phyloP scores from a whole-genome alignment of 495 filamentous ascomycete genomes.

The Hypoxylon rickii region DNA sequence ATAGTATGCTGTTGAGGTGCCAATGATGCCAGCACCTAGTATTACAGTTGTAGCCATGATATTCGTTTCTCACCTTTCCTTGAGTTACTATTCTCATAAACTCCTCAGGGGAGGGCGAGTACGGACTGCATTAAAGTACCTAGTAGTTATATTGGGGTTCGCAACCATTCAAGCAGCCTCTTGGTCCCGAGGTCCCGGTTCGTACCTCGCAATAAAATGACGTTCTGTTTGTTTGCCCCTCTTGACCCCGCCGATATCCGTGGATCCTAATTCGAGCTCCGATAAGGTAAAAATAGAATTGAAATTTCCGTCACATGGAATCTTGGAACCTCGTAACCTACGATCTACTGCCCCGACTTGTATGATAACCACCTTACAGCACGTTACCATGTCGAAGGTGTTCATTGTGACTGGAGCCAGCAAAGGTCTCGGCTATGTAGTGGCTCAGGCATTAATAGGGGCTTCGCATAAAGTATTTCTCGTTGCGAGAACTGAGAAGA shows the following conservation, averaged over 20 bases:
- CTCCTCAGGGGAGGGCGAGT: background rate
- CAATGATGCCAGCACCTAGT: slow-evolving; percentile 79
- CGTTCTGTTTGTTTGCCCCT: slow-evolving; percentile 15
- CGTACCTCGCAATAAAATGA: too few species aligned
- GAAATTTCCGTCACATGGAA: background rate
- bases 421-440: slow-evolving; percentile 80
- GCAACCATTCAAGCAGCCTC: too few species aligned
- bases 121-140: background rate
- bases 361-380: background rate
- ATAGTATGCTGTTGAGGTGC: slow-evolving; percentile 77
- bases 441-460: slow-evolving; percentile 73
- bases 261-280: background rate
- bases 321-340: too few species aligned
- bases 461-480: slow-evolving; percentile 72
- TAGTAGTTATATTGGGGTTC: too few species aligned
- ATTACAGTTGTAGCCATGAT: slow-evolving; percentile 63
- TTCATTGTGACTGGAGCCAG: slow-evolving; percentile 74
- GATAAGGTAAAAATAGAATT: slow-evolving; percentile 5
- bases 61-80: background rate
- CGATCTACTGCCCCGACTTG: too few species aligned
- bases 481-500: slow-evolving; percentile 69
- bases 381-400: slow-evolving; percentile 52
- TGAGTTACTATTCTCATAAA: background rate
- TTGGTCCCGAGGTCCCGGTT: too few species aligned
- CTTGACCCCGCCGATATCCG: slow-evolving; percentile 12